Percentiles rank a stretch among this genome's conserved stretches.
Conservation (phyloP, 1,284 basidiomycete genomes). For the Fistulina hepatica region DNA sequence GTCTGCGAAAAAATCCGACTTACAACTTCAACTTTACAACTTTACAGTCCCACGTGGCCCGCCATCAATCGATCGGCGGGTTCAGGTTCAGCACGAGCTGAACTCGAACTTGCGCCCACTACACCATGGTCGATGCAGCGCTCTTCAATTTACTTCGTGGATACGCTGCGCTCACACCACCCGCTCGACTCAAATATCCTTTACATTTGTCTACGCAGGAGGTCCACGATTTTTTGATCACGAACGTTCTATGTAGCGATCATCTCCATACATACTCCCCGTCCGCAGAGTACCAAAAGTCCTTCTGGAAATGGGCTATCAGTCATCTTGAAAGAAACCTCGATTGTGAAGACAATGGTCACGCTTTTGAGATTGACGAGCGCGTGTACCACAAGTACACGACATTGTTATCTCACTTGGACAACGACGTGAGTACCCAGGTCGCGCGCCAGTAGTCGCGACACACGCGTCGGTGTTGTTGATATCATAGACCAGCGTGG, state of each 20-base stretch:
- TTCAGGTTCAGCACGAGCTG: not conserved
- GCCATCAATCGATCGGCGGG: not conserved
- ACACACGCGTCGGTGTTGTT: constrained; percentile 7
- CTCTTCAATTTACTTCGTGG: constrained; percentile 36
- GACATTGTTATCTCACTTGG: constrained; percentile 27
- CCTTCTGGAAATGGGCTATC: constrained; percentile 66
- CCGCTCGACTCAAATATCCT: constrained; percentile 32
- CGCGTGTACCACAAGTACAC: constrained; percentile 53
- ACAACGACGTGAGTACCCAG: constrained; percentile 1
- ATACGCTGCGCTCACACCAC: constrained; percentile 44
- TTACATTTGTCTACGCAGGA: constrained; percentile 21
- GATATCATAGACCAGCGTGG: constrained; percentile 16
- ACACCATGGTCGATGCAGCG: constrained; percentile 12
- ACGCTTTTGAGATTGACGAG: constrained; percentile 44
- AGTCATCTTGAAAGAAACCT: constrained; percentile 36
- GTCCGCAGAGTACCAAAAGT: constrained; percentile 44
- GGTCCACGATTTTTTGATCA: constrained; percentile 44
- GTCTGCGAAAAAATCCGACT: not conserved
- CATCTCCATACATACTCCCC: constrained; percentile 52
- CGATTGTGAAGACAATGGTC: constrained; percentile 2
- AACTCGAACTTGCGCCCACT: not conserved
- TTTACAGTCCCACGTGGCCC: not conserved
- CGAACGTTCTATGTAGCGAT: constrained; percentile 35
- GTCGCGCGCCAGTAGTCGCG: constrained; percentile 18
- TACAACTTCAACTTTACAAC: not conserved